A percentile compares a stretch with the other conserved stretches of the same genome.
Conservation (phyloP, 2,329 filamentous ascomycete species). For the Periconia macrospinosa region DNA sequence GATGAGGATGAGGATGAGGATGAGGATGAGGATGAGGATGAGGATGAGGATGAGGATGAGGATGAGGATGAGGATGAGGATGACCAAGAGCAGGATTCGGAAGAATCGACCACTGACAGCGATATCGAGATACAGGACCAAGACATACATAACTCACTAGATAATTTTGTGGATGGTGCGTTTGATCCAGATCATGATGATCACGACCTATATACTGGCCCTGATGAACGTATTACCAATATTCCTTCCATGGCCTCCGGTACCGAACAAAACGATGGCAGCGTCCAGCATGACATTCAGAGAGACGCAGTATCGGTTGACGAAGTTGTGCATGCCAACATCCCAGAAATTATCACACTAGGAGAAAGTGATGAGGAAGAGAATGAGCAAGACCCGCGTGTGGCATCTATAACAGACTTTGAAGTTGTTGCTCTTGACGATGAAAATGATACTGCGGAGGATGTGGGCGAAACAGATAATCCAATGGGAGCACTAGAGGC, state of each 20-base stretch:
- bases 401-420: background rate
- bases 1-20: background rate
- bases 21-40: background rate
- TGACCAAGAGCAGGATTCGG: too few relatives aligned
- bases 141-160: background rate
- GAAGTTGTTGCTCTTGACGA: background rate
- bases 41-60: background rate
- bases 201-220: slow-evolving; percentile 27
- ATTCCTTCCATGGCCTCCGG: background rate
- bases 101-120: background rate
- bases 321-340: background rate
- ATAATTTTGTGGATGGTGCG: slow-evolving; percentile 1
- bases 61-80: background rate
- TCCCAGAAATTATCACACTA: background rate
- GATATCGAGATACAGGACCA: background rate
- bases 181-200: slow-evolving; percentile 20
- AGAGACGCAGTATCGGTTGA: slow-evolving; percentile 28
- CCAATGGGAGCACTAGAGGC: too few relatives aligned
- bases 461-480: too few relatives aligned
- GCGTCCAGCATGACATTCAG: slow-evolving; percentile 52
- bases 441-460: background rate
- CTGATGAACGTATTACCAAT: slow-evolving; percentile 53
- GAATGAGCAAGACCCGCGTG: background rate
- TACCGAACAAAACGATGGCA: slow-evolving; percentile 24
- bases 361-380: background rate